Evolutionary conservation across 805 yeast genomes (phyloP).

Genomic region (Metschnikowia amazonensis): DNA sequence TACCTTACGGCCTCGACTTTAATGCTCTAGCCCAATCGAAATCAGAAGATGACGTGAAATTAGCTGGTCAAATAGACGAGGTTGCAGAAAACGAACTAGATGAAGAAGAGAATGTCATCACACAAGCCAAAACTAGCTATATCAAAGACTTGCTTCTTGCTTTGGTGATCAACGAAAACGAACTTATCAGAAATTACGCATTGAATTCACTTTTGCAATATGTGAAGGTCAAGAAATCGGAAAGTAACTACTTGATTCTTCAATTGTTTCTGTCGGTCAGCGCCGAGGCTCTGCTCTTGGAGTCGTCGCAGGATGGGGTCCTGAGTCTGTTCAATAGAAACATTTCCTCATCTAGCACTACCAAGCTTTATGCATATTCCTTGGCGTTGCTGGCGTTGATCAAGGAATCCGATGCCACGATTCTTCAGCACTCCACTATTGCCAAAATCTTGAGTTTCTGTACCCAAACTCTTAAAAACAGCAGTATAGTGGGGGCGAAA

Average conservation of each 20-base stretch:
- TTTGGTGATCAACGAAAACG: slow-evolving; percentile 31
- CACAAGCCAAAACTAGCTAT: slow-evolving; percentile 22
- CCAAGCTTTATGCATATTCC: slow-evolving; percentile 31
- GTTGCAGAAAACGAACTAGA: slow-evolving; percentile 11
- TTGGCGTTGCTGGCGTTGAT: slow-evolving; percentile 35
- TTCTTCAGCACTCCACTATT: slow-evolving; percentile 38
- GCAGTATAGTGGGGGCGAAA: slow-evolving; percentile 20
- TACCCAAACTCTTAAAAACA: slow-evolving; percentile 42
- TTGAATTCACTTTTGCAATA: slow-evolving; percentile 29
- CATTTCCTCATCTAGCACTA: slow-evolving; percentile 17
- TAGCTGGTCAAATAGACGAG: slow-evolving; percentile 4
- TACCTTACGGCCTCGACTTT: slow-evolving; percentile 37
- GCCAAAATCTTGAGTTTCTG: slow-evolving; percentile 43
- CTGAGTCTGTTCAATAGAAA: slow-evolving; percentile 17
- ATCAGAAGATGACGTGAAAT: slow-evolving; percentile 7
- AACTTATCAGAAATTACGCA: slow-evolving; percentile 35
- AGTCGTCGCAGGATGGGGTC: slow-evolving; percentile 1
- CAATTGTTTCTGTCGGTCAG: slow-evolving; percentile 29
- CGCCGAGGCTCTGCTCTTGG: slow-evolving; percentile 21
- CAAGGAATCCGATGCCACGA: slow-evolving; percentile 32
- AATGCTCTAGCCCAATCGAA: slow-evolving; percentile 19
- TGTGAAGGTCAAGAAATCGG: slow-evolving; percentile 29
- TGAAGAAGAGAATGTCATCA: slow-evolving; percentile 21
- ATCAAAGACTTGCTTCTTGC: slow-evolving; percentile 29
- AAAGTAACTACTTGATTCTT: slow-evolving; percentile 34